Conservation (phyloP, 805 yeast species). For the Yamadazyma insecticola region DNA sequence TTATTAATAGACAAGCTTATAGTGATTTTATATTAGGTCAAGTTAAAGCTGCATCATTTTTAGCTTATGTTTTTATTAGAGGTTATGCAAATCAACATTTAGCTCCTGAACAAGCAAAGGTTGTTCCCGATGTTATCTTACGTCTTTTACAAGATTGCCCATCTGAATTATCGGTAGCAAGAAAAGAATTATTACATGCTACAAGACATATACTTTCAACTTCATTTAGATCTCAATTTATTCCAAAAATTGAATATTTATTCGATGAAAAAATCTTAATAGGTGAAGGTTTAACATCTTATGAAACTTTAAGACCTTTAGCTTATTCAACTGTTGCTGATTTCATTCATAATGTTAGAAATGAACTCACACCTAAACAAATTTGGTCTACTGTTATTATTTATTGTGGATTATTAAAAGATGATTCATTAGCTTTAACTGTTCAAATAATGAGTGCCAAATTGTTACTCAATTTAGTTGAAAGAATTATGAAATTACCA, state of each 20-base stretch:
- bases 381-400: slow-evolving; percentile 83
- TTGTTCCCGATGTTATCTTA: slow-evolving; percentile 83
- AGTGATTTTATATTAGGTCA: slow-evolving; percentile 90
- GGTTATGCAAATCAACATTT: slow-evolving; percentile 69
- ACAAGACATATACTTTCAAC: slow-evolving; percentile 93
- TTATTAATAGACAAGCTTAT: slow-evolving; percentile 71
- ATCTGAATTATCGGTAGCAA: slow-evolving; percentile 81
- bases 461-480: slow-evolving; percentile 79
- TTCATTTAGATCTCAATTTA: slow-evolving; percentile 73
- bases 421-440: slow-evolving; percentile 74
- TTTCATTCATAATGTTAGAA: slow-evolving; percentile 85
- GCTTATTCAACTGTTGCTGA: slow-evolving; percentile 97
- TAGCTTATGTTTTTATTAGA: slow-evolving; percentile 87
- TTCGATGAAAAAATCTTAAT: slow-evolving; percentile 84
- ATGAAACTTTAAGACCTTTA: slow-evolving; percentile 84
- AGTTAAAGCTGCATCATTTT: slow-evolving; percentile 91
- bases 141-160: slow-evolving; percentile 93
- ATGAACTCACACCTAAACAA: slow-evolving; percentile 75
- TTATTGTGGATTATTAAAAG: slow-evolving; percentile 77
- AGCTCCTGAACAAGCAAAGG: slow-evolving; percentile 34
- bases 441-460: slow-evolving; percentile 98
- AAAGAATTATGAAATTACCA: slow-evolving; percentile 76
- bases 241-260: slow-evolving; percentile 79
- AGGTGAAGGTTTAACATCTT: slow-evolving; percentile 89
- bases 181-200: slow-evolving; percentile 90